These are phyloP conservation scores for Thozetella sp. DNA, from an alignment of 495 filamentous ascomycete genomes.

Conservation along the genomic window DNA sequence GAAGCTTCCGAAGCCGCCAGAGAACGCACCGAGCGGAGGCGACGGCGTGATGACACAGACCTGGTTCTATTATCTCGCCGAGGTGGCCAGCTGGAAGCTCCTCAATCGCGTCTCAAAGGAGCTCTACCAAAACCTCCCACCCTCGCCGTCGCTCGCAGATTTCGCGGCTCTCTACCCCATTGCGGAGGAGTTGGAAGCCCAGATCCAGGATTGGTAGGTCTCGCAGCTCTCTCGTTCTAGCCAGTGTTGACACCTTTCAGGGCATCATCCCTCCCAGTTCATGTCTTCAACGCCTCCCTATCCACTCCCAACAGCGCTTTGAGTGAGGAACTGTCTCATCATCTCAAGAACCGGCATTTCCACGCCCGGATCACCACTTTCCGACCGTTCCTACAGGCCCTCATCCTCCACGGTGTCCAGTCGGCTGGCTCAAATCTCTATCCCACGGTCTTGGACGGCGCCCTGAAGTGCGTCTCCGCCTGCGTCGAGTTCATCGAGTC, in stretches of 20 bases:
- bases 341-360: background rate
- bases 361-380: background rate
- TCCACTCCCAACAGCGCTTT: background rate
- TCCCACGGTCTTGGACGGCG: background rate
- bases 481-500: background rate
- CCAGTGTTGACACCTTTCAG: too few relatives aligned
- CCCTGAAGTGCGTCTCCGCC: background rate
- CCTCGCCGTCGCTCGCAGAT: background rate
- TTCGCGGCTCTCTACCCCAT: background rate
- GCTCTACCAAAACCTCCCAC: background rate
- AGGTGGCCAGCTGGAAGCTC: background rate
- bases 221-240: too few relatives aligned
- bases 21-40: background rate
- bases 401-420: background rate
- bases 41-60: background rate
- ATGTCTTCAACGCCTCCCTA: background rate
- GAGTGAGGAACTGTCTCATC: background rate
- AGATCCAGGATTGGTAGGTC: background rate
- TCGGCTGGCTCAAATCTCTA: background rate
- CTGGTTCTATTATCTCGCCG: background rate
- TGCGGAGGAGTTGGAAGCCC: background rate
- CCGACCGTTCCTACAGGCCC: background rate
- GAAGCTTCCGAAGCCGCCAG: background rate
- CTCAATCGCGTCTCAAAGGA: background rate
- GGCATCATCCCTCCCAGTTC: background rate